phyloP scores from a whole-genome alignment of 1,139 yeast species.

The Candida sp. region DNA sequence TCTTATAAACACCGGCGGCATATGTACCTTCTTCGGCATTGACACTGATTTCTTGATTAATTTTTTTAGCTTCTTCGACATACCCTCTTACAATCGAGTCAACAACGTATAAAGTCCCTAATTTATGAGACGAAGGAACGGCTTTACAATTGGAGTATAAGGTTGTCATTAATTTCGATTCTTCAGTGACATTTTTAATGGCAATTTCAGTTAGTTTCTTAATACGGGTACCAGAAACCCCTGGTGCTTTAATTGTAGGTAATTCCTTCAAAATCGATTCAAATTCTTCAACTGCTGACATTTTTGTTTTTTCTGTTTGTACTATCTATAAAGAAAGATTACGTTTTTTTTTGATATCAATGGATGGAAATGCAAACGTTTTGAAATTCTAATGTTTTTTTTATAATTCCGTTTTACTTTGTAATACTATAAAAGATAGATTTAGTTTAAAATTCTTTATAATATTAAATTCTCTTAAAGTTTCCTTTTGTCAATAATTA shows the following conservation, averaged over 20 bases:
- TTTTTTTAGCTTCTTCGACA: conserved; percentile 68
- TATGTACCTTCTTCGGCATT: conserved; percentile 66
- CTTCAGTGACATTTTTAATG: conserved; percentile 55
- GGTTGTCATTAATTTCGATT: conserved; percentile 55
- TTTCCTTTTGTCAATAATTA: too few relatives aligned
- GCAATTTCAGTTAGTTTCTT: conserved; percentile 81
- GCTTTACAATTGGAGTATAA: conserved; percentile 69
- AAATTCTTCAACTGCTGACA: conserved; percentile 54
- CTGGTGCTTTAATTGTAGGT: conserved; percentile 77
- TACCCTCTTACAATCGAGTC: conserved; percentile 90
- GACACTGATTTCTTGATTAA: conserved; percentile 41
- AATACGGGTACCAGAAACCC: conserved; percentile 95
- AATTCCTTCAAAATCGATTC: conserved; percentile 71
- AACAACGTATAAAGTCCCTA: conserved; percentile 87
- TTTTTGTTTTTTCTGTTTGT: conserved; percentile 7
- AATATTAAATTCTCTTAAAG: too few relatives aligned
- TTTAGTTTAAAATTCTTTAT: not conserved
- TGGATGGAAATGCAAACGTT: not conserved
- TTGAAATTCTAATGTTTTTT: not conserved
- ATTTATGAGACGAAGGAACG: conserved; percentile 77
- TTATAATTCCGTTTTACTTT: not conserved
- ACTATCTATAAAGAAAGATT: not conserved
- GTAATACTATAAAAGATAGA: not conserved
- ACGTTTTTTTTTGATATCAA: not conserved
- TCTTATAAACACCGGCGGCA: conserved; percentile 67